Evolutionary conservation across 306 rosid genomes (phyloP), one percentile per base, ranked within the genome.

Genomic region (Citrullus colocynthis): DNA sequence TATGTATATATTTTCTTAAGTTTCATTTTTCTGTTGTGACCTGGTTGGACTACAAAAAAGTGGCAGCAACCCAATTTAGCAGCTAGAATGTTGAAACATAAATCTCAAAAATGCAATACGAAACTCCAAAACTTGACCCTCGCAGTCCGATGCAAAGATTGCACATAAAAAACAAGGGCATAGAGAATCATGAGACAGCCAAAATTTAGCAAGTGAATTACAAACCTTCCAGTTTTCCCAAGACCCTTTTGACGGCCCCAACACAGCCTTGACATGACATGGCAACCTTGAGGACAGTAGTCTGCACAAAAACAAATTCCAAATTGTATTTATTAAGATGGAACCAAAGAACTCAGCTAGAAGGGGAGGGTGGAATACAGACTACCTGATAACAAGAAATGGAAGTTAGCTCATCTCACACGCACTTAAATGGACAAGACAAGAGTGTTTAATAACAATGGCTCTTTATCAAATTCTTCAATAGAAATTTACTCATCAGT

Each of bases 201-300:
- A 28, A 6, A 48, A 24, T 48, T 45, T 21, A 71, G 41, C 6
- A 7, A 28, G 48, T 20, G 24, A 24, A 71, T 6, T 2, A 71
- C 73, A 21, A 86, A 95, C 98, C 98, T 87, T 92, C 93, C 86
- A 95, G 57, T 79, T 95, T 95, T 15, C 87, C 98, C 87, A 92
- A 85, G 74, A 92, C 98, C 84, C 97, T 89, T 72, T 87, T 90
- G 80, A 95, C 98, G 4, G 97, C 99, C 51, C 97, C 99, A 75
- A 83, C 88, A 74, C 97, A 95, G 20, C 97, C 97, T 84, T 88
- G 83, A 64, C 99, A 95, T 21, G 99, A 89, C 99, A 95, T 95
- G 10, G 83, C 91, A 81, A 95, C 99, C 85, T 92, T 92, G 83
- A 95, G 97, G 63, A 89, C 92, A 28, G 89, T 90, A 41, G 93